Evolutionary conservation across 352 stramenopile species (phyloP).

Genomic region (Globisporangium splendens): DNA sequence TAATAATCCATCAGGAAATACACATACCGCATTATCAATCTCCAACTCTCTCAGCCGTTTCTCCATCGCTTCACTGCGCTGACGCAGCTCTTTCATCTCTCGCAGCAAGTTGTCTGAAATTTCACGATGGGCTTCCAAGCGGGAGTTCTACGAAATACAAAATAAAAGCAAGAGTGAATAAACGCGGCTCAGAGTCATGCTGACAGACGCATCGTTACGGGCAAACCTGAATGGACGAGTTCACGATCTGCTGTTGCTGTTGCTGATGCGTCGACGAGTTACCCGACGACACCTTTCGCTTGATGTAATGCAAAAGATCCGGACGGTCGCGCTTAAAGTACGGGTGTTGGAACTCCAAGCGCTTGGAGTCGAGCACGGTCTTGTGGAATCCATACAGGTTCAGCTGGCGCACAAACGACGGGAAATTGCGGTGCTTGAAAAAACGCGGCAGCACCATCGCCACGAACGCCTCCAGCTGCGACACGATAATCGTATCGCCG

Average conservation of each 20-base stretch:
- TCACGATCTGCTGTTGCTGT: slow-evolving; percentile 41
- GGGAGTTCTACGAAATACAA: slow-evolving; percentile 40
- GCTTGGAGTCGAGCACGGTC: slow-evolving; percentile 89
- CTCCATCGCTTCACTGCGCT: slow-evolving; percentile 86
- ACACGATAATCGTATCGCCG: slow-evolving; percentile 92
- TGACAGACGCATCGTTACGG: background rate
- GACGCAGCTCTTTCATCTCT: slow-evolving; percentile 82
- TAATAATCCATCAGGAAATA: background rate
- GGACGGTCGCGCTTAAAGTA: slow-evolving; percentile 88
- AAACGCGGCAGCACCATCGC: slow-evolving; percentile 84
- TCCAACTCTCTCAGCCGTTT: slow-evolving; percentile 82
- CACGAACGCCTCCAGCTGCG: slow-evolving; percentile 79
- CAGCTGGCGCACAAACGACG: slow-evolving; percentile 92
- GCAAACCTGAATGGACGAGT: slow-evolving; percentile 49
- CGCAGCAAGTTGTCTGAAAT: slow-evolving; percentile 76
- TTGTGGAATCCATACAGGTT: slow-evolving; percentile 95
- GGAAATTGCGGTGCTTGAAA: slow-evolving; percentile 93
- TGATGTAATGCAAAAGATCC: slow-evolving; percentile 86
- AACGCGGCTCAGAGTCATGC: background rate
- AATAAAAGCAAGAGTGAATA: slow-evolving; percentile 1
- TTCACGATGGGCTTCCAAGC: slow-evolving; percentile 66
- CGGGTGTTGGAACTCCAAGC: slow-evolving; percentile 91
- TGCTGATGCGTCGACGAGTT: slow-evolving; percentile 24
- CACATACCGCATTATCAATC: slow-evolving; percentile 78
- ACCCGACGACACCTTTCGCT: slow-evolving; percentile 80